These are phyloP conservation scores for Papilionanthe hybrid DNA, from an alignment of 116 monocot genomes.

Conservation along the genomic window DNA sequence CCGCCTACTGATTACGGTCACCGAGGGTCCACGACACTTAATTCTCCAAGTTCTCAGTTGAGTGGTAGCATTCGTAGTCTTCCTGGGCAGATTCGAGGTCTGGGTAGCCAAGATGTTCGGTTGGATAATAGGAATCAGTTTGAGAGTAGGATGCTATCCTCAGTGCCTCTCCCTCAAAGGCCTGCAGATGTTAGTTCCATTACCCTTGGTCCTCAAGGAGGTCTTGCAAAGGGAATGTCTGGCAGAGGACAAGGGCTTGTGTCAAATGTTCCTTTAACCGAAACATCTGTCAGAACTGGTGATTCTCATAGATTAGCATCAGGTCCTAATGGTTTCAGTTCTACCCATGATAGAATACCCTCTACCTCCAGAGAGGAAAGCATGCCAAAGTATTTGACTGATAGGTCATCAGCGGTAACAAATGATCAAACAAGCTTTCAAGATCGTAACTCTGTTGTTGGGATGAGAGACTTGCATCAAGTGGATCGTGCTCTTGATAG, in stretches of 20 bases:
- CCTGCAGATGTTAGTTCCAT: conserved; percentile 42
- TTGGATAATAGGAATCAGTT: conserved; percentile 51
- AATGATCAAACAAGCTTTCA: conserved; percentile 21
- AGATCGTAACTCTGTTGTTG: conserved; percentile 24
- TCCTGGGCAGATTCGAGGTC: conserved; percentile 33
- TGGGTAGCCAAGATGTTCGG: conserved; percentile 55
- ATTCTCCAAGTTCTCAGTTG: conserved; percentile 50
- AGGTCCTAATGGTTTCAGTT: conserved; percentile 38
- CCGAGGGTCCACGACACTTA: conserved; percentile 28
- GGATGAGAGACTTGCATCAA: conserved; percentile 14
- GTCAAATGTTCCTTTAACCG: conserved; percentile 25
- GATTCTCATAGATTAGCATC: conserved; percentile 25
- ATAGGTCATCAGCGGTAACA: conserved; percentile 22
- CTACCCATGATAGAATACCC: conserved; percentile 14
- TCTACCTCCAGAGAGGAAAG: conserved; percentile 31
- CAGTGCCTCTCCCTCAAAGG: conserved; percentile 58
- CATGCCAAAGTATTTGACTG: conserved; percentile 12
- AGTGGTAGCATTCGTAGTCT: conserved; percentile 26
- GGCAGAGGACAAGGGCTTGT: conserved; percentile 54
- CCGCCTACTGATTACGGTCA: conserved; percentile 49
- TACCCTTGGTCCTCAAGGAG: conserved; percentile 83
- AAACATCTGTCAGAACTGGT: conserved; percentile 16
- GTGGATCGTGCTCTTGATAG: conserved; percentile 31
- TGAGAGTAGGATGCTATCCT: conserved; percentile 44
- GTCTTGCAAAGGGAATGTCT: conserved; percentile 80